Base-by-base conservation (phyloP, 2,329 filamentous ascomycete species). In the Pseudogymnoascus sp. region DNA sequence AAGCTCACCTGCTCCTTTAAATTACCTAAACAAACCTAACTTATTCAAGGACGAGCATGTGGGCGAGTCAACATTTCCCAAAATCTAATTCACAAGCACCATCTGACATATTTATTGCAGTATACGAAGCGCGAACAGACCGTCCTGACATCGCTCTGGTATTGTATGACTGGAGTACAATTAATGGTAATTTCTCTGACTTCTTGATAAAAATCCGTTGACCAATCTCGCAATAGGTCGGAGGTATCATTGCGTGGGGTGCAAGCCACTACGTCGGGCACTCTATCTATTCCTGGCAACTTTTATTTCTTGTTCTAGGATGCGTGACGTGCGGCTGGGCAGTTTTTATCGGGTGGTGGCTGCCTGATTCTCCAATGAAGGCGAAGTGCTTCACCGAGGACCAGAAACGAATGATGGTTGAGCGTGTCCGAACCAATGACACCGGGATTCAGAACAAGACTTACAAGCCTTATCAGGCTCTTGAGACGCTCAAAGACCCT, bases 241-340 rank as follows among this genome's bases (percentile, higher is more conserved):
- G 76, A 4, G 76, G 77, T 5, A 69, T 77, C 1, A 68, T 78
- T 4, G 75, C 76, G 1, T 79, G 71, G 64, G 76, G 75, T 1
- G 68, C 73, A 4, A 72, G 70, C 0, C 74, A 76, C 66, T 73
- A 70, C 42, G 62, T 71, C 23, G 68, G 70, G 45, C 67, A 71
- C 34, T 61, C 64, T 5, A 68, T 76, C 16, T 69, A 70, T 12
- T 75, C 74, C 7, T 78, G 77, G 76, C 77, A 78, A 61, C 74
- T 77, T 3, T 70, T 79, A 4, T 80, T 80, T 65, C 69, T 80
- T 5, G 72, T 77, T 5, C 73, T 79, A 7, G 78, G 78, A 0
- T 66, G 72, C 3, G 65, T 73, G 1, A 79, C 75, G 2, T 71
- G 70, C 7, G 64, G 69, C 3, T 76, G 71, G 71, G 75, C 73